Evolutionary conservation across 495 filamentous ascomycete species (phyloP), one percentile per base, ranked within the genome.

Genomic region (Bryoglossum gracile): DNA sequence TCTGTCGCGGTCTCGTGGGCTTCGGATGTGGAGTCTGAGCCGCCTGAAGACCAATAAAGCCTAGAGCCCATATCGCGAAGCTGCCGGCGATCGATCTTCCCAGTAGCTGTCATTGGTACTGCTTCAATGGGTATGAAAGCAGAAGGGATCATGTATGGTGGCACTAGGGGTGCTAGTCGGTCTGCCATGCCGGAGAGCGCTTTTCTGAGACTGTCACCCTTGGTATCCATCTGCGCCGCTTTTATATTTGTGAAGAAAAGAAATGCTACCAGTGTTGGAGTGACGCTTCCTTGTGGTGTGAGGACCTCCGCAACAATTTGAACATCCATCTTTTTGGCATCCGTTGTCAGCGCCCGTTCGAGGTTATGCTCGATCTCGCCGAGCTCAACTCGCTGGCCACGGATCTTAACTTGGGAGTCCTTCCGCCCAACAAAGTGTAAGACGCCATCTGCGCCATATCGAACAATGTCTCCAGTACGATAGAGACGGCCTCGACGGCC

Each of bases 401-500:
- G 40, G 22, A 43, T 28, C n/a, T 43, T 43, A 23, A 62, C 55
- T 46, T 67, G 64, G 38, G 36, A 28, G 35, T 65, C 57, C 30
- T 55, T 64, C 2, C 63, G 56, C 17, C 63, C 58, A 32, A 62
- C n/a, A 44, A 46, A 61, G 16, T 49, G 53, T n/a, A 80, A 56
- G 1, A 62, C 67, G 9, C 76, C 77, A 49, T 80, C 44, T 24
- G 21, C 8, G 16, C 37, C 22, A 17, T 51, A 49, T 8, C 44
- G 17, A 4, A 56, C 55, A 8, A 62, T 23, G 33, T 59, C 59
- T 13, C 59, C 59, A 18, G 59, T 59, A 26, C 81, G 82, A 60
- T 87, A 87, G 14, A 86, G 62, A 39, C 79, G 67, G 3, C 26
- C 26, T 6, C 26, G 13, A 6, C 26, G 26, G 13, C 26, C 26